Base-by-base conservation (phyloP, 164 flowering plant species). In the Kingdonia uniflora region DNA sequence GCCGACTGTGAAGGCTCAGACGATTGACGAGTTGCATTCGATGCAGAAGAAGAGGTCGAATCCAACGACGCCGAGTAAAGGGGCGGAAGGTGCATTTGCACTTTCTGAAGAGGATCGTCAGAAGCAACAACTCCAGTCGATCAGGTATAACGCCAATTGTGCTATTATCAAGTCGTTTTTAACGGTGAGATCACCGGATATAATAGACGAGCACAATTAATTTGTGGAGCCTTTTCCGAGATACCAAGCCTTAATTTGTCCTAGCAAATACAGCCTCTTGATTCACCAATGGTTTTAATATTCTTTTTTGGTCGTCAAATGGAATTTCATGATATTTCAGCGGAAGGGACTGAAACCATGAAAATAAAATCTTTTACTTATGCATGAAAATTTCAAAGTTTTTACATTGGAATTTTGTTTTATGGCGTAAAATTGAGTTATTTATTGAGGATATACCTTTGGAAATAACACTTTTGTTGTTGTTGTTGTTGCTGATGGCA, bases 91-190 rank as follows among this genome's bases (percentile, higher is more conserved):
- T 14, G 52, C 78, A 24, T 70, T 74, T 29, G 46, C 77, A 7
- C 0, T 77, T 16, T 69, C 95, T 17, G 92, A 92, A 39, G 95
- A 77, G 15, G 87, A 82, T 0, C 87, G 95, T 57, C 78, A 77
- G n/a, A 75, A 75, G 37, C 91, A 71, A 62, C 97, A 89, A 65
- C 87, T 94, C 10, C 92, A 94, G 67, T 94, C 99, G 49, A 94
- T 94, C 74, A 94, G 99, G 97, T 87, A 64, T 19, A 53, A 21
- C 5, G 11, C 5, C 4, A 41, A 41, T 5, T 41, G n/a, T n/a
- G n/a, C n/a, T n/a, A n/a, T n/a, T n/a, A n/a, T n/a, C n/a, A n/a
- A n/a, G n/a, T n/a, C n/a, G n/a, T n/a, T n/a, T n/a, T n/a, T n/a
- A n/a, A n/a, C n/a, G n/a, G n/a, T n/a, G n/a, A n/a, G n/a, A n/a